Conservation (phyloP, 83 land plant genomes). For the Picea abies region DNA sequence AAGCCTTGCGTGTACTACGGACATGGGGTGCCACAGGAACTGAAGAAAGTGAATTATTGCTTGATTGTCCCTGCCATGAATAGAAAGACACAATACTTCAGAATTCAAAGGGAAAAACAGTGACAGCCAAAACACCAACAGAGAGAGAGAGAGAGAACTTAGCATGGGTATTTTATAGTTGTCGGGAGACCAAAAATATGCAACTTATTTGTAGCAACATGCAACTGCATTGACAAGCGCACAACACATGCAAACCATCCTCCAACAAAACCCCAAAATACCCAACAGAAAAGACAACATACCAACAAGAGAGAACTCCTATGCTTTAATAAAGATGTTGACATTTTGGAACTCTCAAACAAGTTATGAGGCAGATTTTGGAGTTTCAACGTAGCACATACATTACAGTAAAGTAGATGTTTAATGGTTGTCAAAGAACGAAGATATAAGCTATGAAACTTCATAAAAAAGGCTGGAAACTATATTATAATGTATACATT, state of each 20-base stretch:
- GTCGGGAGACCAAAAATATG: neutral
- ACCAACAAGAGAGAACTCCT: neutral
- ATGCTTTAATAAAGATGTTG: neutral
- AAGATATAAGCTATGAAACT: neutral
- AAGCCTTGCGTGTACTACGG: slow-evolving; percentile 68
- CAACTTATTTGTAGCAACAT: neutral
- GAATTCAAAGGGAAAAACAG: neutral
- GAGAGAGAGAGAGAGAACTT: neutral
- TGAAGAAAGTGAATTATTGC: slow-evolving; percentile 34
- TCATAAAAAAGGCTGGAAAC: neutral
- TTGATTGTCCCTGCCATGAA: slow-evolving; percentile 41
- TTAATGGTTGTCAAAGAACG: neutral
- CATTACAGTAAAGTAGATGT: too few relatives aligned
- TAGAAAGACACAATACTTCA: neutral
- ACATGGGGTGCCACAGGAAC: slow-evolving; percentile 60
- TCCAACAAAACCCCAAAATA: neutral
- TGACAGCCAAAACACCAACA: neutral
- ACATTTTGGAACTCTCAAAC: neutral
- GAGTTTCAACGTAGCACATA: too few relatives aligned
- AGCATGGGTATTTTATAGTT: neutral
- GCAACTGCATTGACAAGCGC: neutral
- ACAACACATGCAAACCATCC: neutral
- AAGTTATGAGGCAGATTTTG: too few relatives aligned
- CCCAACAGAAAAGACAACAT: neutral
- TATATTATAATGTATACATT: neutral